Conservation (phyloP, 192 early-diverging fungal genomes). For the Backusella tuberculispora region DNA sequence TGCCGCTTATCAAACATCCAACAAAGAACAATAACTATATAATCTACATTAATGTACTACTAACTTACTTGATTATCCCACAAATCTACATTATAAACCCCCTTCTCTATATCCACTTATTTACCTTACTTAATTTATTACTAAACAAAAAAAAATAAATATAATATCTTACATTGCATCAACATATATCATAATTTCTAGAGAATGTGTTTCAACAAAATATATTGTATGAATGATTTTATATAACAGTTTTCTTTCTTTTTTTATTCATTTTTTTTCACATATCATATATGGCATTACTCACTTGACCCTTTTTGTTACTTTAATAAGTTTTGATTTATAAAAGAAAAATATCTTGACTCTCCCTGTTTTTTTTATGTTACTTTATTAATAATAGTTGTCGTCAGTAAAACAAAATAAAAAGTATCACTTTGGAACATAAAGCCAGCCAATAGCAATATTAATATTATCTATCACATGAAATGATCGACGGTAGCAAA, state of each 20-base stretch:
- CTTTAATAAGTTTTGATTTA: too few relatives aligned
- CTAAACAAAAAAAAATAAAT: too few relatives aligned
- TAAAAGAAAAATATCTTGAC: too few relatives aligned
- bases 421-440: background rate
- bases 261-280: too few relatives aligned
- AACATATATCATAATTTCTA: too few relatives aligned
- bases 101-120: background rate
- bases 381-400: background rate
- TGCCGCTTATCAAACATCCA: constrained; percentile 27
- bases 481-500: constrained; percentile 5
- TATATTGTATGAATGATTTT: too few relatives aligned
- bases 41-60: background rate
- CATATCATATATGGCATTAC: too few relatives aligned
- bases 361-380: too few relatives aligned
- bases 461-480: background rate
- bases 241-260: too few relatives aligned
- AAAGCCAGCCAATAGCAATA: background rate
- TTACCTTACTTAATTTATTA: background rate
- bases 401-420: background rate
- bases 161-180: background rate
- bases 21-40: background rate
- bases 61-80: background rate
- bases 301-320: too few relatives aligned
- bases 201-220: too few relatives aligned
- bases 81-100: background rate